These are phyloP conservation scores for Castanea sativa DNA, from an alignment of 306 rosid species.

Conservation along the genomic window DNA sequence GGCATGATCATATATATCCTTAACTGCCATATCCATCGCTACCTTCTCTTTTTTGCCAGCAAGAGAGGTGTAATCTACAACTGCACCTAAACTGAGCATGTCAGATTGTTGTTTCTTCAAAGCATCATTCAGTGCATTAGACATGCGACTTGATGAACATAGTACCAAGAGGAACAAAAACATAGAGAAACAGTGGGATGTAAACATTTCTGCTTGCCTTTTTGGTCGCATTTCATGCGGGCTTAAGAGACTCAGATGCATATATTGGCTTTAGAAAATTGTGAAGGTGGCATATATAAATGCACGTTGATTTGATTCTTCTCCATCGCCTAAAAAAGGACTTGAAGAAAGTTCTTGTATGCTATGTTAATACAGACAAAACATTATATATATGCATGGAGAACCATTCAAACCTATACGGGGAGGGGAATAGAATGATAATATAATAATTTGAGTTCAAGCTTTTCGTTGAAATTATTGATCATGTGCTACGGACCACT, in stretches of 20 bases:
- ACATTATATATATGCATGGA: background rate
- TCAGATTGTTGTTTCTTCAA: background rate
- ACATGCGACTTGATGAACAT: background rate
- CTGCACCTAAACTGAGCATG: constrained; percentile 2
- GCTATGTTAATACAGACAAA: too few relatives aligned
- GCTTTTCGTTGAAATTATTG: background rate
- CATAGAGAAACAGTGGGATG: background rate
- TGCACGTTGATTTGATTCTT: background rate
- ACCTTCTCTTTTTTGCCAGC: constrained; percentile 11
- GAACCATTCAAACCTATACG: background rate
- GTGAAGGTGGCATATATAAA: too few relatives aligned
- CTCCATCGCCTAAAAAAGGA: background rate
- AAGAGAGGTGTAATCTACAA: background rate
- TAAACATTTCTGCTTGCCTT: background rate
- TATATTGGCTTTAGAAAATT: background rate
- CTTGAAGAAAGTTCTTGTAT: background rate
- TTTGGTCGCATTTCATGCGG: background rate
- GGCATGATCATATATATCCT: background rate
- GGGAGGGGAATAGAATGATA: background rate
- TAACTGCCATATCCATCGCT: constrained; percentile 10
- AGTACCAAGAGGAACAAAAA: background rate
- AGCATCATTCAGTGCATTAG: background rate
- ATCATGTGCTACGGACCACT: too few relatives aligned
- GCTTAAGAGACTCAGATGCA: background rate
- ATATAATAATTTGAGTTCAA: background rate